Evolutionary conservation across 352 stramenopile species (phyloP).

Genomic region (Globisporangium megalacanthum): DNA sequence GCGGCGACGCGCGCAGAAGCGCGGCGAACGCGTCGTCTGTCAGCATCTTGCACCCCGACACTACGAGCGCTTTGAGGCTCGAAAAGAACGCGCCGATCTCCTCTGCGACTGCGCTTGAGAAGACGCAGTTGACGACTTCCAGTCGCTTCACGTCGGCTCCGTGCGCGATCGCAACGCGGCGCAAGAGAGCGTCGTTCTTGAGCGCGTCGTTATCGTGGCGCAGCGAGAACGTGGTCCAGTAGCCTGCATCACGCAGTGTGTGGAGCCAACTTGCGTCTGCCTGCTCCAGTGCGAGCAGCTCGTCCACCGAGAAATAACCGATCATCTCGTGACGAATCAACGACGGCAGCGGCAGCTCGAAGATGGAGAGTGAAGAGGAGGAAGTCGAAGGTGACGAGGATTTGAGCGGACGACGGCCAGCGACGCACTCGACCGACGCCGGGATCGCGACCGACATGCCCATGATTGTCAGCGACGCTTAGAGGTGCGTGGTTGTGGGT

Average conservation of each 20-base stretch:
- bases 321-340: constrained; percentile 34
- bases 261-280: constrained; percentile 30
- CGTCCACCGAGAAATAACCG: constrained; percentile 40
- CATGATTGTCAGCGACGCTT: constrained; percentile 2
- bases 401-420: constrained; percentile 3
- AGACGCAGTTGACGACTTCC: constrained; percentile 40
- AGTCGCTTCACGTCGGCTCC: constrained; percentile 31
- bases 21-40: constrained; percentile 33
- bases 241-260: constrained; percentile 18
- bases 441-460: constrained; percentile 8
- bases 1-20: constrained; percentile 27
- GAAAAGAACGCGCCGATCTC: constrained; percentile 28
- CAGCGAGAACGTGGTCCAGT: constrained; percentile 31
- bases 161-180: constrained; percentile 27
- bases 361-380: background rate
- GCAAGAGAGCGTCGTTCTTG: constrained; percentile 21
- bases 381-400: background rate
- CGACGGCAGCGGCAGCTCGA: constrained; percentile 19
- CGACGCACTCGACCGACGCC: background rate
- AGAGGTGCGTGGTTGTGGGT: constrained; percentile 3
- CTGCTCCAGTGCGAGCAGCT: constrained; percentile 47
- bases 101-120: constrained; percentile 26
- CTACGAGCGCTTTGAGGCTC: constrained; percentile 31
- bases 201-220: constrained; percentile 26
- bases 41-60: constrained; percentile 54